phyloP scores from a whole-genome alignment of 2,329 filamentous ascomycete genomes.

The Leptographium lundbergii region DNA sequence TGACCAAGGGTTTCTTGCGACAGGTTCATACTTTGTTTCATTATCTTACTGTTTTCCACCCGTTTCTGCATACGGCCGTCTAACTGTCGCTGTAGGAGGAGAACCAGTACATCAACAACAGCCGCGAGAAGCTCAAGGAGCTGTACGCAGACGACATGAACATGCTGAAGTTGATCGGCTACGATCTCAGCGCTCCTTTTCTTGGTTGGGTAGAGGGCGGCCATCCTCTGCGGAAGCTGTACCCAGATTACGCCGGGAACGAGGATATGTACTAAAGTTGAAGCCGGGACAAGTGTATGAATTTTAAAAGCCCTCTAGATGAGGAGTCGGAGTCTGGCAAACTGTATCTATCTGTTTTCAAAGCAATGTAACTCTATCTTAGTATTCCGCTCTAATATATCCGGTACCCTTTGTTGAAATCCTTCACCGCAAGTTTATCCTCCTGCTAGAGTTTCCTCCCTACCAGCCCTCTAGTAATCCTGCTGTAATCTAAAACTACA shows the following conservation, averaged over 20 bases:
- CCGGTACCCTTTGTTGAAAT: no score
- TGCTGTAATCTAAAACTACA: no score
- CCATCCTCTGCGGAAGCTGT: slow-evolving; percentile 10
- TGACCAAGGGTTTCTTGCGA: slow-evolving; percentile 5
- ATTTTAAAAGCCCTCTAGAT: background rate
- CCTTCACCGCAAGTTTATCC: no score
- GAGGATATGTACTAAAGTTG: slow-evolving; percentile 4
- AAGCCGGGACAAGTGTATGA: background rate
- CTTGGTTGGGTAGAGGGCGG: slow-evolving; percentile 10
- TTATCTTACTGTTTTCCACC: background rate
- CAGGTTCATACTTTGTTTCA: background rate
- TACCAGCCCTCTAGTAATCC: no score
- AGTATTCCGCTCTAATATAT: no score
- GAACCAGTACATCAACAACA: slow-evolving; percentile 16
- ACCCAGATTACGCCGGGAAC: background rate
- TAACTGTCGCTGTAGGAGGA: slow-evolving; percentile 1
- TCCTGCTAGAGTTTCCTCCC: no score
- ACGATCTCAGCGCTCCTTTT: slow-evolving; percentile 12
- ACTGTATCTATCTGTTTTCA: no score
- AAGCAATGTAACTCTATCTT: no score
- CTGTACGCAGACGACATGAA: slow-evolving; percentile 7
- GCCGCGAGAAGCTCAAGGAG: slow-evolving; percentile 6
- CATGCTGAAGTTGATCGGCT: slow-evolving; percentile 15
- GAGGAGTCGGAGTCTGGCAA: no score
- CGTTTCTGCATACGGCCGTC: background rate